Evolutionary conservation across 2,329 filamentous ascomycete genomes (phyloP).

Genomic region (Xylariaceae sp.): DNA sequence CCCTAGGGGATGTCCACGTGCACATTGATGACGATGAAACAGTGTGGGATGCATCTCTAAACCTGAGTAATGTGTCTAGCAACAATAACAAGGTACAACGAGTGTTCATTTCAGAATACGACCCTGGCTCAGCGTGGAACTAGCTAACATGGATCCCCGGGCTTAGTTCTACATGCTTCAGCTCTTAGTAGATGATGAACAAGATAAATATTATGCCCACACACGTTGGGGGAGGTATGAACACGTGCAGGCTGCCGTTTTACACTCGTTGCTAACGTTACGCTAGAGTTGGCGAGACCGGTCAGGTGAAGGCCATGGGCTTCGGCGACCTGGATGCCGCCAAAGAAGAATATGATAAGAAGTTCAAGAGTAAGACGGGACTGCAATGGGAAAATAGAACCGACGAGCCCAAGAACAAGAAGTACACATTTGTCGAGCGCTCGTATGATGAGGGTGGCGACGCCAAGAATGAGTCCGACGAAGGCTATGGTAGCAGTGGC

Average conservation of each 20-base stretch:
- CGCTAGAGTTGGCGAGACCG: slow-evolving; percentile 16
- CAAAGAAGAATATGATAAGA: slow-evolving; percentile 13
- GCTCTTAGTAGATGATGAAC: slow-evolving; percentile 13
- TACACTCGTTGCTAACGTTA: background rate
- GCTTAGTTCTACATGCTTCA: slow-evolving; percentile 18
- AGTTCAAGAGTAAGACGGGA: slow-evolving; percentile 20
- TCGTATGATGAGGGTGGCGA: slow-evolving; percentile 13
- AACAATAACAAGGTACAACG: slow-evolving; percentile 19
- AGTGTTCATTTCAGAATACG: background rate
- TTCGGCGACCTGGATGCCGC: slow-evolving; percentile 15
- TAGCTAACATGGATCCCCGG: background rate
- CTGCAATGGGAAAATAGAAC: slow-evolving; percentile 15
- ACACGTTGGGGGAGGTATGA: slow-evolving; percentile 18
- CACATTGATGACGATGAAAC: slow-evolving; percentile 16
- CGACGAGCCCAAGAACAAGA: slow-evolving; percentile 16
- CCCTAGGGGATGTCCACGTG: slow-evolving; percentile 13
- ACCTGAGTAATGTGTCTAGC: slow-evolving; percentile 18
- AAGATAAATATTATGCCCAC: slow-evolving; percentile 12
- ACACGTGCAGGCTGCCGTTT: background rate
- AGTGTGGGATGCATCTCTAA: slow-evolving; percentile 17
- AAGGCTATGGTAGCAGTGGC: slow-evolving; percentile 9
- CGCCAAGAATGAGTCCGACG: slow-evolving; percentile 9
- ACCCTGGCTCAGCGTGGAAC: background rate
- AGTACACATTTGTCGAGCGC: slow-evolving; percentile 17
- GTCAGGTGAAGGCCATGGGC: slow-evolving; percentile 17